Evolutionary conservation across 2,329 filamentous ascomycete genomes (phyloP).

Genomic region (Ampelomyces quisqualis): DNA sequence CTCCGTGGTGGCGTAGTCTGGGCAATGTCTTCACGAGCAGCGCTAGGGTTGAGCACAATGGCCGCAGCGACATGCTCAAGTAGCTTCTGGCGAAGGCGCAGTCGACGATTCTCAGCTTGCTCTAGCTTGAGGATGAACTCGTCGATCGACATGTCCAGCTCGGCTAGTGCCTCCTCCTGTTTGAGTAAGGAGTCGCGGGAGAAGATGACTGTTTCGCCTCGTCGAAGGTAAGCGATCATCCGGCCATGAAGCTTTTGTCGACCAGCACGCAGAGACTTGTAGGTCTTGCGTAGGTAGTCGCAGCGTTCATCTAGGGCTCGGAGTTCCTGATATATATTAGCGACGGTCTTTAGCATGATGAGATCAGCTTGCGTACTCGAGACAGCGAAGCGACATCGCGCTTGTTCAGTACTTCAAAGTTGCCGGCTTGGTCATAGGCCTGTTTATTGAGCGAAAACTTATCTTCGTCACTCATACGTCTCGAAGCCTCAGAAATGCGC

Average conservation of each 20-base stretch:
- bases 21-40: constrained; percentile 27
- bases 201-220: constrained; percentile 68
- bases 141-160: constrained; percentile 75
- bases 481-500: constrained; percentile 38
- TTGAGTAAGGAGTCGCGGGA: constrained; percentile 73
- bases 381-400: constrained; percentile 55
- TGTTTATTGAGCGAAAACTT: constrained; percentile 43
- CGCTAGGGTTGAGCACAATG: constrained; percentile 38
- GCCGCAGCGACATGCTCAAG: constrained; percentile 79
- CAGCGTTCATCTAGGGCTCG: constrained; percentile 74
- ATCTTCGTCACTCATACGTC: constrained; percentile 38
- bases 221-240: constrained; percentile 75
- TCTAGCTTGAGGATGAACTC: constrained; percentile 81
- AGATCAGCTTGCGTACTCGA: constrained; percentile 49
- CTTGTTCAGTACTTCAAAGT: constrained; percentile 45
- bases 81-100: constrained; percentile 74
- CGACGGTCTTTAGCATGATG: constrained; percentile 1
- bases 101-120: constrained; percentile 73
- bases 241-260: constrained; percentile 74
- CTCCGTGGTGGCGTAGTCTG: constrained; percentile 44
- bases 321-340: constrained; percentile 60
- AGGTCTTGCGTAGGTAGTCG: constrained; percentile 75
- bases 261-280: constrained; percentile 71
- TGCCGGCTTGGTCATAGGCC: constrained; percentile 43
- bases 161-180: constrained; percentile 76